These are phyloP conservation scores for Escallonia herrerae DNA, from an alignment of 129 eudicot species.

Conservation along the genomic window DNA sequence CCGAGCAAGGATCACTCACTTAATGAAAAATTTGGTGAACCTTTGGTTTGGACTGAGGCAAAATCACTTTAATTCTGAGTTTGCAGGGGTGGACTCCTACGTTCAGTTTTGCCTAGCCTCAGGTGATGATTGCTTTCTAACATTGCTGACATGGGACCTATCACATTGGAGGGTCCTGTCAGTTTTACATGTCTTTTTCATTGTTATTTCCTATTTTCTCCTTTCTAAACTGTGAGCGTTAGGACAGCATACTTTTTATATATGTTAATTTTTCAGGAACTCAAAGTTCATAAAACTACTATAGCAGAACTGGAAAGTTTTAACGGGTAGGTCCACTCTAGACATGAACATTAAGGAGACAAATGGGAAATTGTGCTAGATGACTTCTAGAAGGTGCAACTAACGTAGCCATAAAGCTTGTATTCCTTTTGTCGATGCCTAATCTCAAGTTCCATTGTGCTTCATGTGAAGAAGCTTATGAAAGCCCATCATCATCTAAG, in stretches of 20 bases:
- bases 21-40: conserved; percentile 6
- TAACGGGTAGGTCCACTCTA: too few species aligned
- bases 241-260: not conserved
- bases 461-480: too few species aligned
- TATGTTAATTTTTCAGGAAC: too few species aligned
- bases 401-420: too few species aligned
- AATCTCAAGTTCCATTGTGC: too few species aligned
- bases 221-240: not conserved
- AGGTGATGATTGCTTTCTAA: conserved; percentile 23
- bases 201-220: not conserved
- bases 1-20: conserved; percentile 21
- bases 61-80: conserved; percentile 6
- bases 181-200: not conserved
- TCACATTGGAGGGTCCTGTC: not conserved
- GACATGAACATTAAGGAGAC: too few species aligned
- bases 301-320: too few species aligned
- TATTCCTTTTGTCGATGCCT: too few species aligned
- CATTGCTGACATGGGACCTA: conserved; percentile 1
- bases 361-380: too few species aligned
- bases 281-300: too few species aligned
- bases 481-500: too few species aligned
- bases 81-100: conserved; percentile 12
- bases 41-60: conserved; percentile 11
- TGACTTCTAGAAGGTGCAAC: too few species aligned
- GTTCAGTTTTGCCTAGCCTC: conserved; percentile 18